These are phyloP conservation scores for Sarocladiaceae sp. DNA, from an alignment of 2,329 filamentous ascomycete genomes.

Conservation along the genomic window DNA sequence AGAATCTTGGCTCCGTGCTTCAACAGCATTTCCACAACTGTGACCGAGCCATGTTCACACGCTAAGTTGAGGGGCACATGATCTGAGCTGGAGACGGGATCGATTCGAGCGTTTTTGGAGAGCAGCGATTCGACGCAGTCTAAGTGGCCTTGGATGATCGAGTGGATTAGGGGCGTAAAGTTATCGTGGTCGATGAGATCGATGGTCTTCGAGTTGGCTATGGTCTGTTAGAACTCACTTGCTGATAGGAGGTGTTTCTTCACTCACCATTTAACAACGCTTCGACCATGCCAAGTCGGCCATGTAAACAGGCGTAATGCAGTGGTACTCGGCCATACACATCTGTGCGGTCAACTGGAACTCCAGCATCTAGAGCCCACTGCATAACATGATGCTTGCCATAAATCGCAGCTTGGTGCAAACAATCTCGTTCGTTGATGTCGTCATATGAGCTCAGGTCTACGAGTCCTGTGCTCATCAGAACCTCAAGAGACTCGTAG, in stretches of 20 bases:
- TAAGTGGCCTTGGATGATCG: slow-evolving; percentile 83
- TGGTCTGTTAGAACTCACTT: not conserved
- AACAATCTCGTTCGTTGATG: slow-evolving; percentile 94
- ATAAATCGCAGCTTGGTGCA: slow-evolving; percentile 96
- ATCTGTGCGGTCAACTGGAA: slow-evolving; percentile 77
- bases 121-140: slow-evolving; percentile 78
- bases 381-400: slow-evolving; percentile 75
- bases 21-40: slow-evolving; percentile 80
- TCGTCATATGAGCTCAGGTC: slow-evolving; percentile 94
- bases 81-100: slow-evolving; percentile 80
- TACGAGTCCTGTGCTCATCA: slow-evolving; percentile 77
- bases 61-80: slow-evolving; percentile 93
- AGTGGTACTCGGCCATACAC: slow-evolving; percentile 91
- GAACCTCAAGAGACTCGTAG: slow-evolving; percentile 66
- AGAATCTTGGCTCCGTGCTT: slow-evolving; percentile 76
- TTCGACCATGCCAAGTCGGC: slow-evolving; percentile 77
- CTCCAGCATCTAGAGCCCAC: slow-evolving; percentile 68
- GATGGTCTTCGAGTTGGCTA: slow-evolving; percentile 69
- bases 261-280: slow-evolving; percentile 60
- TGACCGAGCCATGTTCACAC: slow-evolving; percentile 85
- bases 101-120: slow-evolving; percentile 73
- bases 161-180: slow-evolving; percentile 92
- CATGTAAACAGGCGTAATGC: slow-evolving; percentile 96
- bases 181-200: slow-evolving; percentile 93
- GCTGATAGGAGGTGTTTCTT: not conserved